Conservation (phyloP, 2,329 filamentous ascomycete species). For the Aspergillus unguis region DNA sequence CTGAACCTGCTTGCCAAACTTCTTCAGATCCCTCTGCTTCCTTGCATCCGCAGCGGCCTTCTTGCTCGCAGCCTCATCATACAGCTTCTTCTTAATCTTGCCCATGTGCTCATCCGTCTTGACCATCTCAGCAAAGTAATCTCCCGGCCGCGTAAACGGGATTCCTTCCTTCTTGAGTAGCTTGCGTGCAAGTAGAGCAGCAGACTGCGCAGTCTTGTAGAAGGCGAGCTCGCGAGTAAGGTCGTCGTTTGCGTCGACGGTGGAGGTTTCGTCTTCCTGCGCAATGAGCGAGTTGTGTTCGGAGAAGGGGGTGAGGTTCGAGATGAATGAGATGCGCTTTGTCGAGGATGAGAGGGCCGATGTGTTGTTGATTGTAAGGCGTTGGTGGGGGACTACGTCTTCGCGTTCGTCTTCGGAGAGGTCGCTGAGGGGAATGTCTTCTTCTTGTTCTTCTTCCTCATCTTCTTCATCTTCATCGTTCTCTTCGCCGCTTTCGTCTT, state of each 20-base stretch:
- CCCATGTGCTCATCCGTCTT: slow-evolving; percentile 99
- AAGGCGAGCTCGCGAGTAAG: slow-evolving; percentile 88
- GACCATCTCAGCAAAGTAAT: slow-evolving; percentile 99
- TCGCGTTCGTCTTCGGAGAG: slow-evolving; percentile 76
- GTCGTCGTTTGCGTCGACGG: slow-evolving; percentile 85
- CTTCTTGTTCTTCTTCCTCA: slow-evolving; percentile 70
- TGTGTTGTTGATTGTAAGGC: slow-evolving; percentile 96
- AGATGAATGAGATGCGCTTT: slow-evolving; percentile 59
- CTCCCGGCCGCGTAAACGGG: slow-evolving; percentile 80
- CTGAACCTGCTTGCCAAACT: slow-evolving; percentile 98
- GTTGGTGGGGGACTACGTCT: slow-evolving; percentile 84
- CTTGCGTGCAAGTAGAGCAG: slow-evolving; percentile 69
- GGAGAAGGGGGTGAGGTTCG: slow-evolving; percentile 70
- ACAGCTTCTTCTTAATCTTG: slow-evolving; percentile 87
- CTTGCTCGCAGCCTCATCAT: slow-evolving; percentile 87
- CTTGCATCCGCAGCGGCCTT: slow-evolving; percentile 89
- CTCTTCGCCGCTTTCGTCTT: slow-evolving; percentile 34
- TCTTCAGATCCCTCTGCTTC: slow-evolving; percentile 92
- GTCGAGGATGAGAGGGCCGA: slow-evolving; percentile 76
- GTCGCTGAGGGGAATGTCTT: slow-evolving; percentile 86
- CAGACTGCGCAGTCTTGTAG: slow-evolving; percentile 82
- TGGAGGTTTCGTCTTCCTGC: slow-evolving; percentile 60
- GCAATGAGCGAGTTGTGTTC: slow-evolving; percentile 76
- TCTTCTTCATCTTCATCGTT: slow-evolving; percentile 46
- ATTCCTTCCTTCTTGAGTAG: slow-evolving; percentile 77